Base-by-base conservation (phyloP, 2,329 filamentous ascomycete genomes). In the Colletotrichum zoysiae region DNA sequence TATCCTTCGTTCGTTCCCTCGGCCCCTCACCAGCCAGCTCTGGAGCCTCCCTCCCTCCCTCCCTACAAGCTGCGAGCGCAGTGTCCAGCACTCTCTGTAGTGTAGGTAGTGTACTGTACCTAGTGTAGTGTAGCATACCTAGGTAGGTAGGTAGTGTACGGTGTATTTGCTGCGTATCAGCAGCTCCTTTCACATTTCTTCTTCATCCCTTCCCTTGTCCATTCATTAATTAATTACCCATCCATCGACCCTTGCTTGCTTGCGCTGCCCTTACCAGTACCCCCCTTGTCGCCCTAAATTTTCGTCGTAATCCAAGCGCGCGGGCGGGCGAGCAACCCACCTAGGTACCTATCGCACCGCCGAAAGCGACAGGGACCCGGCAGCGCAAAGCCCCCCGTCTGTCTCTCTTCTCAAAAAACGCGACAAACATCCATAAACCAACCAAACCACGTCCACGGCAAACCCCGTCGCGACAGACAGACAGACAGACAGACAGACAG, bases 401-500 rank as follows among this genome's bases (percentile, higher is more conserved):
- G 20, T 57, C 53, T 57, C 20, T 38, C 57, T 42, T 42, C 48
- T 59, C 58, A 71, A 68, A 68, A 68, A 68, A 51, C 67, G 62
- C 67, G 65, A 42, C 59, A 65, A 65, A 71, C 60, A 67, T 73
- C 61, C 70, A 65, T 70, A 44, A 53, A 8, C 7, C 33, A 33
- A 23, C 55, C 55, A 57, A 33, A 23, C 55, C 55, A 57, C 55
- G 6, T 57, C 35, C 56, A 38, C 70, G 70, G 70, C 46, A 70
- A 70, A 40, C 70, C 67, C 70, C 67, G 70, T 70, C 66, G 62
- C 70, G 72, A 66, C 3, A 40, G 5, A 16, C 14, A 26, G 26
- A 26, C 26, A 26, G 72, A 66, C 3, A 40, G 5, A 16, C 14
- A 26, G 26, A 26, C 26, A 26, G 26, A 26, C 26, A 26, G 26